These are phyloP conservation scores for Penicillium egyptiacum DNA, from an alignment of 495 filamentous ascomycete species.

Conservation along the genomic window DNA sequence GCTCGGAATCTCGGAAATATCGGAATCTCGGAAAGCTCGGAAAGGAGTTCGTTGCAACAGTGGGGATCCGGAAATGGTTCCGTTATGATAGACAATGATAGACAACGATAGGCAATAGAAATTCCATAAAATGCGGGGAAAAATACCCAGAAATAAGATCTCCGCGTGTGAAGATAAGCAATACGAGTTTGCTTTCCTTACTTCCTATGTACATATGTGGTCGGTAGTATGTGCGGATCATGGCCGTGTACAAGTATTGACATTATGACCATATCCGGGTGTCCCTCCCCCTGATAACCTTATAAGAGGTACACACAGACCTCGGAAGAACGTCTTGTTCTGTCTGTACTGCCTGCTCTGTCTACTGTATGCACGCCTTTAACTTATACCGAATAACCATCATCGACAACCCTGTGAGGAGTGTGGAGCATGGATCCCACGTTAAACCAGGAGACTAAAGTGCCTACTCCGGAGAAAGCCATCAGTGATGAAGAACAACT, in stretches of 20 bases:
- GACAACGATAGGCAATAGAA: no score
- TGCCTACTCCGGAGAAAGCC: slow-evolving; percentile 17
- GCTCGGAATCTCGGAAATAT: slow-evolving; percentile 6
- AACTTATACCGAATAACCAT: not conserved
- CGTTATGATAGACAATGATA: not conserved
- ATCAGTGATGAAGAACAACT: slow-evolving; percentile 28
- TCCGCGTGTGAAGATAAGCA: slow-evolving; percentile 2
- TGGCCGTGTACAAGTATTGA: slow-evolving; percentile 2
- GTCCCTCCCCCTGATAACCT: not conserved
- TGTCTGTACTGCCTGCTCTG: no score
- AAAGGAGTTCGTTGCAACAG: not conserved
- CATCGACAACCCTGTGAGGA: not conserved
- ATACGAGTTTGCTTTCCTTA: not conserved
- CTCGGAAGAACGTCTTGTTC: not conserved
- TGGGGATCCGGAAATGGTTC: slow-evolving; percentile 7
- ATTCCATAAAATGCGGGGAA: slow-evolving; percentile 13
- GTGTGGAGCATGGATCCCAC: slow-evolving; percentile 11
- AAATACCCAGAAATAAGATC: not conserved
- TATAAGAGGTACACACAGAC: not conserved
- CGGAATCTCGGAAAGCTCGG: slow-evolving; percentile 13
- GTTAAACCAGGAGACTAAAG: slow-evolving; percentile 11
- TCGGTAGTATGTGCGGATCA: not conserved
- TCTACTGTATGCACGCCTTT: not conserved
- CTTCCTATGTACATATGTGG: not conserved
- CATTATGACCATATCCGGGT: not conserved